Percentiles rank a stretch among this genome's conserved stretches.
Evolutionary conservation across 2,329 filamentous ascomycete species (phyloP).

Genomic region (Penicillium sp.): DNA sequence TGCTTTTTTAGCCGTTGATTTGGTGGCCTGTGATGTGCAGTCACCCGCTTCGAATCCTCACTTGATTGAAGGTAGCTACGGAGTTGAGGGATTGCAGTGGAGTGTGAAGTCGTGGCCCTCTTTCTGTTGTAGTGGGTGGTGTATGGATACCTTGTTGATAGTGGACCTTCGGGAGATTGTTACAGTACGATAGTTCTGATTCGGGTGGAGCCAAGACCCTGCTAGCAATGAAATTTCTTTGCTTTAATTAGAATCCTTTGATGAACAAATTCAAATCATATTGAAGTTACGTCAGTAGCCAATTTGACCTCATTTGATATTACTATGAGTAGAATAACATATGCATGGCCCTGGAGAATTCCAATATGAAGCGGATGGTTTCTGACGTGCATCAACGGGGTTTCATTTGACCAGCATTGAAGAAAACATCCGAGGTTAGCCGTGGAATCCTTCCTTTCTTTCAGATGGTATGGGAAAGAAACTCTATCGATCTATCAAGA

Average conservation of each 20-base stretch:
- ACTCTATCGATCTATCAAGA: neutral
- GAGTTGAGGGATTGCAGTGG: constrained; percentile 3
- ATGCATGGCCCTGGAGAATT: neutral
- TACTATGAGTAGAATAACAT: no score
- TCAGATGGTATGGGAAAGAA: neutral
- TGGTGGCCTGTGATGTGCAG: constrained; percentile 1
- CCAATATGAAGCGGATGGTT: neutral
- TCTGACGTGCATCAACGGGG: neutral
- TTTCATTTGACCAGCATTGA: neutral
- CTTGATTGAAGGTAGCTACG: neutral
- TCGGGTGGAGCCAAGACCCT: neutral
- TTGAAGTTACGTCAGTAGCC: neutral
- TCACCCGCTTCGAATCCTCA: constrained; percentile 1
- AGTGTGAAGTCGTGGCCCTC: neutral
- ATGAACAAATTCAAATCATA: neutral
- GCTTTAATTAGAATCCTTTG: neutral
- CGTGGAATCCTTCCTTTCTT: neutral
- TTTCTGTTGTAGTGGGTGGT: neutral
- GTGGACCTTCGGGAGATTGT: constrained; percentile 10
- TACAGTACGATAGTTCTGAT: constrained; percentile 23
- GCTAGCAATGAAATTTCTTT: neutral
- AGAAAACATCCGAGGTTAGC: constrained; percentile 1
- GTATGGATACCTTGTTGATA: neutral
- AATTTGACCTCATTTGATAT: neutral
- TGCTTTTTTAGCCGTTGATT: constrained; percentile 14